Percentiles rank a stretch among this genome's conserved stretches.
Evolutionary conservation across 1,284 basidiomycete genomes (phyloP).

Genomic region (Irpex sp.): DNA sequence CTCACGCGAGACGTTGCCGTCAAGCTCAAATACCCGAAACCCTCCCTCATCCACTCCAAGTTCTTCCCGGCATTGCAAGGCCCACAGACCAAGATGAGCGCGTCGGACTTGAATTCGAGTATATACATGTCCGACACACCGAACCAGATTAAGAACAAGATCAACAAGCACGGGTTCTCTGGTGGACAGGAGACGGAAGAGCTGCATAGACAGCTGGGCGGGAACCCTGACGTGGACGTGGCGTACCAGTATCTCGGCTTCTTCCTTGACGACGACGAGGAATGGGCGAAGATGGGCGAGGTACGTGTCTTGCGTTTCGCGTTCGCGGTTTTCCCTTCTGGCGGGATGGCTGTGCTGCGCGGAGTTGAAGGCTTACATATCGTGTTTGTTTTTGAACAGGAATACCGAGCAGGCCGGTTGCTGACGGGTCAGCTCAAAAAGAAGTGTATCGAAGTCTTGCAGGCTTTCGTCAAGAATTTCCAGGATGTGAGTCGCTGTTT

Average conservation of each 20-base stretch:
- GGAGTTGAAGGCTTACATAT: background rate
- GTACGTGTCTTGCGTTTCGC: constrained; percentile 38
- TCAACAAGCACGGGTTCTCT: constrained; percentile 90
- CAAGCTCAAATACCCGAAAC: constrained; percentile 95
- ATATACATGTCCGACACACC: constrained; percentile 96
- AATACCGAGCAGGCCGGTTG: constrained; percentile 86
- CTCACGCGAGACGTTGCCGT: constrained; percentile 93
- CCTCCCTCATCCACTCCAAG: constrained; percentile 87
- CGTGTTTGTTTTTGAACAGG: constrained; percentile 38
- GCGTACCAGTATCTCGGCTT: constrained; percentile 96
- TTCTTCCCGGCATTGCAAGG: constrained; percentile 99
- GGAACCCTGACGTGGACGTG: constrained; percentile 94
- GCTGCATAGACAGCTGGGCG: constrained; percentile 85
- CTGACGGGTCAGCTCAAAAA: constrained; percentile 93
- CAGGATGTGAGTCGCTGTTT: constrained; percentile 63
- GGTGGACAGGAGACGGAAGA: constrained; percentile 91
- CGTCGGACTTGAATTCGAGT: constrained; percentile 83
- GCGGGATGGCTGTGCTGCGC: constrained; percentile 1
- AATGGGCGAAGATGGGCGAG: constrained; percentile 72
- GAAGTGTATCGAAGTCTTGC: constrained; percentile 80
- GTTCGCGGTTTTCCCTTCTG: background rate
- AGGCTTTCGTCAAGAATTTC: constrained; percentile 83
- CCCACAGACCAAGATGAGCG: constrained; percentile 98
- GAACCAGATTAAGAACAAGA: constrained; percentile 96
- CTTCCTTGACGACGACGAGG: constrained; percentile 93